Evolutionary conservation across 306 rosid species (phyloP).

Genomic region (Mimosa bimucronata): DNA sequence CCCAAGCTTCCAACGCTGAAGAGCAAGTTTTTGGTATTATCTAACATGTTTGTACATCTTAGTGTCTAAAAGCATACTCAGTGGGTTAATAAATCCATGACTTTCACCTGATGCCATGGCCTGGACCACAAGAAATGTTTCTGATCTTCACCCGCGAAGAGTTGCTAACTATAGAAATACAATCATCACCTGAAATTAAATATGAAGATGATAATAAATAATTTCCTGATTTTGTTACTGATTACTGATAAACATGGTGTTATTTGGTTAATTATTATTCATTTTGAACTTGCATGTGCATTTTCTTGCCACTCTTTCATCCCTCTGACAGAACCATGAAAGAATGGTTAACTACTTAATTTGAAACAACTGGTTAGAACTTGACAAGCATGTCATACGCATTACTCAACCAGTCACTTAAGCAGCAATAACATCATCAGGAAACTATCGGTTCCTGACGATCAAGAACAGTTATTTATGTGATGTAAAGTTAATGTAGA

Average conservation of each 20-base stretch:
- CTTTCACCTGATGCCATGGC: slow-evolving; percentile 93
- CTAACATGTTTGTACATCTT: slow-evolving; percentile 22
- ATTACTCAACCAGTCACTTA: slow-evolving; percentile 18
- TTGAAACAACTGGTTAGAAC: slow-evolving; percentile 2
- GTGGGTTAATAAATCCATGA: not conserved
- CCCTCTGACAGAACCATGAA: not conserved
- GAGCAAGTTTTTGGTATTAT: slow-evolving; percentile 30
- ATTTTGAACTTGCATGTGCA: slow-evolving; percentile 14
- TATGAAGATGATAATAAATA: slow-evolving; percentile 11
- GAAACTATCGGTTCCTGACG: slow-evolving; percentile 32
- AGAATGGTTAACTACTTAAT: not conserved
- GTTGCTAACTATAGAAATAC: slow-evolving; percentile 85
- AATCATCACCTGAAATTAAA: slow-evolving; percentile 77
- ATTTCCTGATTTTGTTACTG: not conserved
- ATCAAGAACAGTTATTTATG: not conserved
- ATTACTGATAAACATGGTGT: not conserved
- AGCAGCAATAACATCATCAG: not conserved
- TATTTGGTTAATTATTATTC: not conserved
- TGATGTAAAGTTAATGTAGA: slow-evolving; percentile 17
- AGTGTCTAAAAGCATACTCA: slow-evolving; percentile 10
- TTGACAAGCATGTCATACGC: not conserved
- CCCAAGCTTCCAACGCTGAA: slow-evolving; percentile 97
- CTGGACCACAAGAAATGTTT: slow-evolving; percentile 83
- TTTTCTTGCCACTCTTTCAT: not conserved
- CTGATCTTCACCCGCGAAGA: slow-evolving; percentile 67